phyloP scores from a whole-genome alignment of 371 early-diverging fungal species.

The Mucor sp. region DNA sequence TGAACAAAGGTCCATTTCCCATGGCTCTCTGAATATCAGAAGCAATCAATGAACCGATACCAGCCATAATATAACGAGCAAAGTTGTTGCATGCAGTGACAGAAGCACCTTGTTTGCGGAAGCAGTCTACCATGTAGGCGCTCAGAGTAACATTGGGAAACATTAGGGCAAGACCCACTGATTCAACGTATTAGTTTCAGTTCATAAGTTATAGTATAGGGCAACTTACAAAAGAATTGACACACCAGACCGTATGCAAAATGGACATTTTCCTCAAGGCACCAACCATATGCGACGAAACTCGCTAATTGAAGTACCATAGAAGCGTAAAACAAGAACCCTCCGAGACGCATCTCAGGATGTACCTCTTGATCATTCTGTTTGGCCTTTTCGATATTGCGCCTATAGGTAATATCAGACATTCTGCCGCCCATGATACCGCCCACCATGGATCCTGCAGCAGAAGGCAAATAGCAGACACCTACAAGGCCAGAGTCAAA shows the following conservation, averaged over 20 bases:
- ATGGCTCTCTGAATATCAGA: conserved; percentile 33
- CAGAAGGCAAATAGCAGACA: conserved; percentile 38
- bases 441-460: conserved; percentile 36
- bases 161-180: conserved; percentile 40
- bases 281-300: conserved; percentile 47
- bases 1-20: conserved; percentile 22
- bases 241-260: conserved; percentile 40
- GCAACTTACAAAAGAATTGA: conserved; percentile 38
- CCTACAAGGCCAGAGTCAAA: conserved; percentile 34
- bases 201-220: not conserved
- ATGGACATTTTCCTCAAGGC: conserved; percentile 39
- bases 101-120: conserved; percentile 42
- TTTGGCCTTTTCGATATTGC: conserved; percentile 23
- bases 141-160: conserved; percentile 39
- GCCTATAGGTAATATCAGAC: conserved; percentile 34
- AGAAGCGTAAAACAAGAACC: conserved; percentile 19
- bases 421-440: conserved; percentile 36
- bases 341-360: conserved; percentile 48
- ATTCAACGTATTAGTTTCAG: not conserved
- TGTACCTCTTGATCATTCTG: conserved; percentile 12
- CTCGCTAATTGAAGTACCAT: conserved; percentile 22
- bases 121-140: conserved; percentile 50
- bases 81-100: conserved; percentile 54
- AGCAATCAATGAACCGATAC: conserved; percentile 40
- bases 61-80: conserved; percentile 41